Percentiles rank a stretch among this genome's conserved stretches.
These are phyloP conservation scores for Artemisia annua DNA, from an alignment of 129 eudicot genomes.

Conservation along the genomic window DNA sequence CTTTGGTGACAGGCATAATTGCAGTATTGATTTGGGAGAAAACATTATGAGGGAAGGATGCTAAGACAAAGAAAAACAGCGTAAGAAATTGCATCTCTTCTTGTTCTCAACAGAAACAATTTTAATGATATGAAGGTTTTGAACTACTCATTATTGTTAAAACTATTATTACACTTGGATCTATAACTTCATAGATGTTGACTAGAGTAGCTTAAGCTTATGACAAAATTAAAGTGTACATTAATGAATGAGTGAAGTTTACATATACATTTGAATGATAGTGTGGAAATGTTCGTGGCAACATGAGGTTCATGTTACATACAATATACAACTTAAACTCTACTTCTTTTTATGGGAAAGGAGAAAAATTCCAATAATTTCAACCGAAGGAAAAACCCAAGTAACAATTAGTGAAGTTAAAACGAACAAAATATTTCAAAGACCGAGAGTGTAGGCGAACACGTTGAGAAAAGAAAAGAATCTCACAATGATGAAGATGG, in stretches of 20 bases:
- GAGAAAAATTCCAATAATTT: background rate
- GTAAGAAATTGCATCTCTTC: background rate
- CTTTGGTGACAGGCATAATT: background rate
- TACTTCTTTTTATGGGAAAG: background rate
- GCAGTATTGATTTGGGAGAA: background rate
- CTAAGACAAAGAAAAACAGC: background rate
- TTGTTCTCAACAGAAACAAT: background rate
- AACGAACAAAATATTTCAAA: background rate
- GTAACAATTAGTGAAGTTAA: background rate
- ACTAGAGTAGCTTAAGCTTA: background rate
- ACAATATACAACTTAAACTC: background rate
- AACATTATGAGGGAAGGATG: background rate
- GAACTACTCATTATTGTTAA: background rate
- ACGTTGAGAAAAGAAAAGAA: background rate
- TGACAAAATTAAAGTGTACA: background rate
- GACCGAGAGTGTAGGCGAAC: background rate
- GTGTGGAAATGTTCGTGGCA: background rate
- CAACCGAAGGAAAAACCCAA: background rate
- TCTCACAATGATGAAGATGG: background rate
- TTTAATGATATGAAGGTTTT: background rate
- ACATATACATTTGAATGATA: background rate
- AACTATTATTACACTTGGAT: background rate
- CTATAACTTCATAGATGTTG: background rate
- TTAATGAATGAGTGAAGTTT: slow-evolving; percentile 3
- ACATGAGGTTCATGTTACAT: background rate